Evolutionary conservation across 257 asterid genomes (phyloP), one percentile per base, ranked within the genome.

Genomic region (Ligustrum vulgare): DNA sequence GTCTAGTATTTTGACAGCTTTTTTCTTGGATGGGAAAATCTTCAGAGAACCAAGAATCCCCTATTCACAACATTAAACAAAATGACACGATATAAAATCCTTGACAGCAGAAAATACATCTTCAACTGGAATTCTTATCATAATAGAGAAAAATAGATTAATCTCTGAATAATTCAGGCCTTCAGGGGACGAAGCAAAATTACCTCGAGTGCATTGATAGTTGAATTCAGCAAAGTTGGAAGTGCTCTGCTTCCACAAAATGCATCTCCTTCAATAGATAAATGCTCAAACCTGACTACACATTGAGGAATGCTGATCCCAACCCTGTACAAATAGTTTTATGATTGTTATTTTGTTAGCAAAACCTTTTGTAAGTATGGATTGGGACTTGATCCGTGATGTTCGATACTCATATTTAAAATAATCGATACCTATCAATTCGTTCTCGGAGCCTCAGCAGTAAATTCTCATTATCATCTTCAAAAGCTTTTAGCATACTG

Each of bases 231-330:
- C 43, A 91, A 88, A 76, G 97, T 91, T 68, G 97, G 97, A 81
- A 91, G 97, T n/a, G 97, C 97, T 73, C 97, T 85, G 72, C 86
- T 86, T 62, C 94, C 94, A 62, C 79, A 77, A 75, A 87, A 82
- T 25, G 90, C 91, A 69, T 91, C 93, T 75, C 97, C 93, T 87
- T 91, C 94, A 71, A 91, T 80, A 2, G 93, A 84, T 60, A 91
- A 80, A 67, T 87, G 71, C 80, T 89, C 94, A 65, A 84, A 91
- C 78, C 97, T 86, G 31, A 91, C 84, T 75, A 86, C 93, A 58
- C 90, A 83, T 81, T 81, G 85, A 43, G 94, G 93, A 51, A 87
- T 67, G 32, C 79, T 82, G 18, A 91, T 91, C 62, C 89, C 97
- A 74, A 91, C 94, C 87, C 94, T 88, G 82, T 74, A 49, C 64